A percentile compares a stretch with the other conserved stretches of the same genome.
These are phyloP conservation scores for Fermentozyma sake DNA, from an alignment of 1,139 yeast species.

Conservation along the genomic window DNA sequence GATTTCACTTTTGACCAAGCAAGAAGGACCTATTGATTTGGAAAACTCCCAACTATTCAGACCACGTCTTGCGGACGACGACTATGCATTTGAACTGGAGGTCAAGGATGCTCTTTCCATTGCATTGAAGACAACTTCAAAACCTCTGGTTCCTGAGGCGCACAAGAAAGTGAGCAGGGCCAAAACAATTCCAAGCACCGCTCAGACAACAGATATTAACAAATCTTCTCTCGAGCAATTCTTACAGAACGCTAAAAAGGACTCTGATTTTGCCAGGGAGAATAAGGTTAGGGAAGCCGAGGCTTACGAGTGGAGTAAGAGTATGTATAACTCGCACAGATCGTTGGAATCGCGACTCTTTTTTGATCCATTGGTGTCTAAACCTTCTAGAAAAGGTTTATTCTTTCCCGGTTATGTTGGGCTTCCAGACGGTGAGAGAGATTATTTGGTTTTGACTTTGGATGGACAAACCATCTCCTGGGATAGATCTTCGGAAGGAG, in stretches of 20 bases:
- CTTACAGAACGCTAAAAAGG: constrained; percentile 40
- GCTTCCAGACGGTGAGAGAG: constrained; percentile 10
- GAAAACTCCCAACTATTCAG: constrained; percentile 11
- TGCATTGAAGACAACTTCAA: constrained; percentile 13
- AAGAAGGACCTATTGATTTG: constrained; percentile 12
- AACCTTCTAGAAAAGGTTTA: constrained; percentile 1
- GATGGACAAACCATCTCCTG: constrained; percentile 38
- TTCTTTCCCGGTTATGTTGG: constrained; percentile 3
- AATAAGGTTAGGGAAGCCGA: constrained; percentile 43
- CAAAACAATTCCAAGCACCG: not conserved
- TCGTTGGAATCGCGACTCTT: constrained; percentile 44
- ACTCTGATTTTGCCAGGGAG: constrained; percentile 34
- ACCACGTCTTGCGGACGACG: constrained; percentile 4
- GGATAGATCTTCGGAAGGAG: constrained; percentile 39
- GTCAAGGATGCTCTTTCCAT: constrained; percentile 20
- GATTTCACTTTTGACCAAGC: constrained; percentile 13
- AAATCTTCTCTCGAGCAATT: constrained; percentile 29
- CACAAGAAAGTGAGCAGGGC: constrained; percentile 3
- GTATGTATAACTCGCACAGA: constrained; percentile 30
- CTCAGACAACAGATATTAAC: constrained; percentile 6
- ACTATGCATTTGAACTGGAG: constrained; percentile 11
- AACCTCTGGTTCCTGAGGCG: too few relatives aligned
- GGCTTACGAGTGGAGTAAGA: constrained; percentile 52
- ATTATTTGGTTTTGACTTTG: constrained; percentile 44
- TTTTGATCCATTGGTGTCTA: constrained; percentile 38